Conservation (phyloP, 768 basidiomycete genomes). For the Tricholomella constricta region DNA sequence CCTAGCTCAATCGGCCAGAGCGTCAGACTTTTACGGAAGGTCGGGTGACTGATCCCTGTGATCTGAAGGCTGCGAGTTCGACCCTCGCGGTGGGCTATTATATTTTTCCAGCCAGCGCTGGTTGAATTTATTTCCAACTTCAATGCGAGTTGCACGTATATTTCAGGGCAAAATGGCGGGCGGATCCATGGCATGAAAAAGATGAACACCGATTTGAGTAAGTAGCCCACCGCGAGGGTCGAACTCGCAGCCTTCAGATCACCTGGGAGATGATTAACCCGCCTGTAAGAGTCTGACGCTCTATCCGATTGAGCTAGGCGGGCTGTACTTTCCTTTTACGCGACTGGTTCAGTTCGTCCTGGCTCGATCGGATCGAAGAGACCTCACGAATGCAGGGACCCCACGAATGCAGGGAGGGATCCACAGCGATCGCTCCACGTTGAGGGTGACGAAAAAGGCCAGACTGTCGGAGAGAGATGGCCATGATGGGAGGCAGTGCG, state of each 20-base stretch:
- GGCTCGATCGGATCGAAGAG: no score
- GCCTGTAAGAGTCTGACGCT: slow-evolving; percentile 60
- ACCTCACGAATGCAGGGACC: no score
- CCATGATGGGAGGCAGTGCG: slow-evolving; percentile 5
- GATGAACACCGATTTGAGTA: not conserved
- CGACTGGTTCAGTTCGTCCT: not conserved
- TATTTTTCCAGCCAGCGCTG: not conserved
- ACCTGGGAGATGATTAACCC: not conserved
- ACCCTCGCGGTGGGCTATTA: slow-evolving; percentile 78
- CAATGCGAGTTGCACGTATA: no score
- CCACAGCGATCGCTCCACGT: not conserved
- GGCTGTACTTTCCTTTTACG: slow-evolving; percentile 27
- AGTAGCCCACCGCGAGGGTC: slow-evolving; percentile 81
- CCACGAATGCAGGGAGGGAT: not conserved
- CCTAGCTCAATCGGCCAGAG: slow-evolving; percentile 70
- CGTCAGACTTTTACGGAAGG: slow-evolving; percentile 54
- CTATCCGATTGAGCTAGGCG: slow-evolving; percentile 68
- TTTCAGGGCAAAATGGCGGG: no score
- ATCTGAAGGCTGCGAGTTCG: slow-evolving; percentile 89
- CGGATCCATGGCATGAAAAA: not conserved
- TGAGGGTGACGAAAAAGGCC: not conserved
- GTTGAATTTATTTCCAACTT: no score
- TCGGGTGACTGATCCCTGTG: not conserved
- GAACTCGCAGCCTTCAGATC: slow-evolving; percentile 87
- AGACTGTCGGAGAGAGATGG: slow-evolving; percentile 6